These are phyloP conservation scores for Debaryomyces nepalensis DNA, from an alignment of 1,139 yeast genomes.

Conservation along the genomic window DNA sequence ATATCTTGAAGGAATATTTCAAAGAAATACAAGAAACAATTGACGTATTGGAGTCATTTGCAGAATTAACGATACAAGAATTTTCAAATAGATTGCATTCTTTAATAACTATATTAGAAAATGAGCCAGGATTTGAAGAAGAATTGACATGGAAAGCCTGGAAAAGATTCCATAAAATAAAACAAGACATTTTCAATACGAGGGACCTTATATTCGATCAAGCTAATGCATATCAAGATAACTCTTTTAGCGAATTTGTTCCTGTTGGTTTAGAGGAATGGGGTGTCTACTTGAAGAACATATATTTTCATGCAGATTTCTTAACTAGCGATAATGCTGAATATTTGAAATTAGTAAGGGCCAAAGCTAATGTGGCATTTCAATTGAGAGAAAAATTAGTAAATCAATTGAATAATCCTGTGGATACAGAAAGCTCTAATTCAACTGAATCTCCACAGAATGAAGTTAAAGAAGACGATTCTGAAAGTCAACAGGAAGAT, in stretches of 20 bases:
- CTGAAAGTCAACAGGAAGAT: not conserved
- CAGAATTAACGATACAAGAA: constrained; percentile 66
- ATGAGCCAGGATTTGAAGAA: constrained; percentile 29
- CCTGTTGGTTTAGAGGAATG: constrained; percentile 54
- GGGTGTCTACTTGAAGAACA: constrained; percentile 55
- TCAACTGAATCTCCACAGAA: not conserved
- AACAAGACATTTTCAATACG: constrained; percentile 55
- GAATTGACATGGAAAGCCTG: constrained; percentile 63
- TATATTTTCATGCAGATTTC: constrained; percentile 63
- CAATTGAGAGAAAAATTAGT: constrained; percentile 64
- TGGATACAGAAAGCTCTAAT: not conserved
- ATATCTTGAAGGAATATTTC: constrained; percentile 43
- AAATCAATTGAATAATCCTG: constrained; percentile 14
- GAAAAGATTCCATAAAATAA: constrained; percentile 66
- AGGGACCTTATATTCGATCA: constrained; percentile 61
- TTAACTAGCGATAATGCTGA: constrained; percentile 72
- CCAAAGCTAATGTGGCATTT: constrained; percentile 79
- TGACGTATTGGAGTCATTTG: constrained; percentile 72
- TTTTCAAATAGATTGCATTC: constrained; percentile 44
- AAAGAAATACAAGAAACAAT: constrained; percentile 56
- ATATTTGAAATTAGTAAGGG: constrained; percentile 71
- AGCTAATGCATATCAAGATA: constrained; percentile 40
- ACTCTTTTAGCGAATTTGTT: constrained; percentile 19
- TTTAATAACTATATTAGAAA: constrained; percentile 35
- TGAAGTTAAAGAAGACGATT: constrained; percentile 1